Evolutionary conservation across 768 basidiomycete genomes (phyloP).

Genomic region (Suillus spraguei): DNA sequence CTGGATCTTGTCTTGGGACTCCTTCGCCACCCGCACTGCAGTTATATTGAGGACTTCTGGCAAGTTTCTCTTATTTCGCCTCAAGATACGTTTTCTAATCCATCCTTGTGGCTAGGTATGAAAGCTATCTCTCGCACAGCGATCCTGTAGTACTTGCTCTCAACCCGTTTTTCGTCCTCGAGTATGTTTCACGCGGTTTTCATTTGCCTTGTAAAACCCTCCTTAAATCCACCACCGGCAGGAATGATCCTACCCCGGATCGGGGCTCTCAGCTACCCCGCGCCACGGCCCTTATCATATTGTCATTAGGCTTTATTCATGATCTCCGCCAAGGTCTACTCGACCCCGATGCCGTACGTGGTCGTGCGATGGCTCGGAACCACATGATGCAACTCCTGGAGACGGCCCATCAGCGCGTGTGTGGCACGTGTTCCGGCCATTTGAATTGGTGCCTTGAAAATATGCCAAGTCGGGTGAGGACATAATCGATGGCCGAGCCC

Average conservation of each 20-base stretch:
- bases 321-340: slow-evolving; percentile 84
- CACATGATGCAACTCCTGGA: slow-evolving; percentile 1
- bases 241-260: slow-evolving; percentile 90
- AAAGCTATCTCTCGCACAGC: slow-evolving; percentile 85
- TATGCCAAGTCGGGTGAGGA: neutral
- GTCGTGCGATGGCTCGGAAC: slow-evolving; percentile 44
- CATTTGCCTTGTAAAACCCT: neutral
- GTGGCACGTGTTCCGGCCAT: slow-evolving; percentile 9
- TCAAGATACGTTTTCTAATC: slow-evolving; percentile 12
- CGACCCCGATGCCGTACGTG: slow-evolving; percentile 80
- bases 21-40: slow-evolving; percentile 50
- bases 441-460: slow-evolving; percentile 8
- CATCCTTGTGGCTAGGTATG: slow-evolving; percentile 54
- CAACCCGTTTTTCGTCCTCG: slow-evolving; percentile 97
- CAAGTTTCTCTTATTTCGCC: slow-evolving; percentile 37
- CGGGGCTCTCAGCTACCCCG: slow-evolving; percentile 85
- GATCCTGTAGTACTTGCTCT: slow-evolving; percentile 93
- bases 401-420: slow-evolving; percentile 8
- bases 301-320: slow-evolving; percentile 92
- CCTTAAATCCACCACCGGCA: slow-evolving; percentile 30
- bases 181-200: slow-evolving; percentile 54
- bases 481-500: slow-evolving; percentile 6
- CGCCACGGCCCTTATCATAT: slow-evolving; percentile 85
- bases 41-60: slow-evolving; percentile 98
- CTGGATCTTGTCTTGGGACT: slow-evolving; percentile 4